Evolutionary conservation across 2,329 filamentous ascomycete genomes (phyloP).

Genomic region (Colletotrichum salicis): DNA sequence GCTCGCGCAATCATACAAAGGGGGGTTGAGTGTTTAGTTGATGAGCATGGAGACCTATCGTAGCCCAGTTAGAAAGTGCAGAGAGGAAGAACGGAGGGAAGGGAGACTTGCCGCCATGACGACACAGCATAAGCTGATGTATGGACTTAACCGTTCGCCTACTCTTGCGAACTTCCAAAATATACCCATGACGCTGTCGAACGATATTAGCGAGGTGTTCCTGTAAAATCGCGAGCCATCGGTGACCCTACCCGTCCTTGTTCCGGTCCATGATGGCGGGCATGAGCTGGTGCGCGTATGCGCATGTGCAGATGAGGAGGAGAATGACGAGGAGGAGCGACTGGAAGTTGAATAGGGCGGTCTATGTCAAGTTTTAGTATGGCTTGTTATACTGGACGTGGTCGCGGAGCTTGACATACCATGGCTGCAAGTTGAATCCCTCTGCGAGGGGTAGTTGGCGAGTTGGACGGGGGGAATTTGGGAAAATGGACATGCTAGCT

Average conservation of each 20-base stretch:
- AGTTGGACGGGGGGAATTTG: constrained; percentile 4
- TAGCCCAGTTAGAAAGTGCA: neutral
- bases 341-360: constrained; percentile 98
- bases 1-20: constrained; percentile 6
- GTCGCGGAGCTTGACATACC: constrained; percentile 34
- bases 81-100: neutral
- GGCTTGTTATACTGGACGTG: neutral
- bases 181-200: constrained; percentile 76
- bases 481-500: constrained; percentile 20
- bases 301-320: constrained; percentile 93
- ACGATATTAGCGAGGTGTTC: too few species aligned
- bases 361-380: constrained; percentile 60
- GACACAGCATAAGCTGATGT: constrained; percentile 93
- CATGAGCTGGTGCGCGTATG: constrained; percentile 91
- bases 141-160: constrained; percentile 92
- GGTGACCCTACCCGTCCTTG: constrained; percentile 80
- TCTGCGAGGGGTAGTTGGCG: constrained; percentile 16
- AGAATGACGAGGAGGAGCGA: constrained; percentile 94
- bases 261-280: constrained; percentile 92
- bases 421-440: constrained; percentile 37
- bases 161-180: constrained; percentile 97
- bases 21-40: constrained; percentile 6
- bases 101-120: constrained; percentile 83
- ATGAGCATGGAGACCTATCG: constrained; percentile 26
- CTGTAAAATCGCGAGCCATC: too few species aligned